Evolutionary conservation across 177 flowering plant species (phyloP).

Genomic region (Vitis hybrid): DNA sequence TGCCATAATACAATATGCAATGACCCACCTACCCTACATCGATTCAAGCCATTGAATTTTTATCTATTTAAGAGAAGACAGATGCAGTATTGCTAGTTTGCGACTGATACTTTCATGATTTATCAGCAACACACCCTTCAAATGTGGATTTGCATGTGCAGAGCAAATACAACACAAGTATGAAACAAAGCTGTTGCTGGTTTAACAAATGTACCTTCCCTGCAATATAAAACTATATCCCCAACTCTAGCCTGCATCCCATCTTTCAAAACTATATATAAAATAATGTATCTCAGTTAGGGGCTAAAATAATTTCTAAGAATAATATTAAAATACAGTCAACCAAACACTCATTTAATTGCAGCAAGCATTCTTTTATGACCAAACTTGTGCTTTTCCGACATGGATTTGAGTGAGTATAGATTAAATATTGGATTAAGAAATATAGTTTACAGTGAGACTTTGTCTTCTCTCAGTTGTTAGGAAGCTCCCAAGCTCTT

Average conservation of each 20-base stretch:
- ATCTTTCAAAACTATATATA: conserved; percentile 1
- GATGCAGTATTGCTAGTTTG: not conserved
- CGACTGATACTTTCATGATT: not conserved
- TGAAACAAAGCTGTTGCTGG: not conserved
- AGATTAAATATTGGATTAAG: not conserved
- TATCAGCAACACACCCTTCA: not conserved
- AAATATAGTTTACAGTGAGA: not conserved
- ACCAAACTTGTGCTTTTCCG: not conserved
- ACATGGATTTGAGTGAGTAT: not conserved
- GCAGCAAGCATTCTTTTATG: not conserved
- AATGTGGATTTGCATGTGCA: conserved; percentile 23
- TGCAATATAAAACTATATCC: conserved; percentile 8
- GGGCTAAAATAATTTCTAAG: not conserved
- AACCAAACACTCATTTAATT: not conserved
- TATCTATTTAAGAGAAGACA: not conserved
- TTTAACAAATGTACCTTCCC: conserved; percentile 11
- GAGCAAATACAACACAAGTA: conserved; percentile 4
- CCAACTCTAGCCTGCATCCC: not conserved
- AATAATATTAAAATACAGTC: not conserved
- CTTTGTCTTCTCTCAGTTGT: not conserved
- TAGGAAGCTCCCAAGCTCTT: no score
- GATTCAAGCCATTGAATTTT: no score
- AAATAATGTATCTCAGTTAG: conserved; percentile 9
- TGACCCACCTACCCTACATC: no score
- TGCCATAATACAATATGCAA: no score